A percentile compares a stretch with the other conserved stretches of the same genome.
Evolutionary conservation across 1,139 yeast genomes (phyloP).

Genomic region (Blastobotrys niveus): DNA sequence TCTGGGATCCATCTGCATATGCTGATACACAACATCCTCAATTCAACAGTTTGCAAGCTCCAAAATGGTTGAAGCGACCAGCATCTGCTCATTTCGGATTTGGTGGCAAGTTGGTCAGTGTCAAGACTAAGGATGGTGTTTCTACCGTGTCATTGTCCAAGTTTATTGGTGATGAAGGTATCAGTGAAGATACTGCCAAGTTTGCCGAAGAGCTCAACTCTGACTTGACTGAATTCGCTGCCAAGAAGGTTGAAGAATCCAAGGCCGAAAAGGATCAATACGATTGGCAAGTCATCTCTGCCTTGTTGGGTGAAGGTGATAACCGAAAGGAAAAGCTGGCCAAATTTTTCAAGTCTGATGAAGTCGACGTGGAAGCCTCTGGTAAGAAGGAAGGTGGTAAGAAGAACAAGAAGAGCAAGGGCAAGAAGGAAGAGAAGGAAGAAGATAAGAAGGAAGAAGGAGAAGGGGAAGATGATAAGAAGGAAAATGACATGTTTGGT

Average conservation of each 20-base stretch:
- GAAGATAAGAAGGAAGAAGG: slow-evolving; percentile 16
- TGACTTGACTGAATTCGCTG: slow-evolving; percentile 19
- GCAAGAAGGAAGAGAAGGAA: slow-evolving; percentile 8
- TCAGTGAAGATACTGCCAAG: slow-evolving; percentile 37
- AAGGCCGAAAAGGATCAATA: slow-evolving; percentile 45
- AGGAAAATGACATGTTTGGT: slow-evolving; percentile 25
- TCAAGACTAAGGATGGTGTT: slow-evolving; percentile 40
- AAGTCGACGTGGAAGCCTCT: slow-evolving; percentile 14
- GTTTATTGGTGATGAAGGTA: slow-evolving; percentile 39
- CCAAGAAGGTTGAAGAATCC: slow-evolving; percentile 23
- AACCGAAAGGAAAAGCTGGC: slow-evolving; percentile 41
- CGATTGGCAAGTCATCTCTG: slow-evolving; percentile 74
- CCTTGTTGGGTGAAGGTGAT: slow-evolving; percentile 40
- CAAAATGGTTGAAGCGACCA: slow-evolving; percentile 80
- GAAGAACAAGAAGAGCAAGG: slow-evolving; percentile 13
- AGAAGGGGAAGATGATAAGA: slow-evolving; percentile 21
- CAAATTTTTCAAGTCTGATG: slow-evolving; percentile 24
- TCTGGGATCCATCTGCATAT: slow-evolving; percentile 71
- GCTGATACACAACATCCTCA: slow-evolving; percentile 64
- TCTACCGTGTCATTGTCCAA: slow-evolving; percentile 47
- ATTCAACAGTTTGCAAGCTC: slow-evolving; percentile 71
- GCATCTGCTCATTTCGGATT: slow-evolving; percentile 79
- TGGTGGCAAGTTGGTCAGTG: slow-evolving; percentile 79
- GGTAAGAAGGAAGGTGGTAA: slow-evolving; percentile 13
- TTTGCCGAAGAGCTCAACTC: slow-evolving; percentile 54